These are phyloP conservation scores for Neurospora africana DNA, from an alignment of 495 filamentous ascomycete species.

Conservation along the genomic window DNA sequence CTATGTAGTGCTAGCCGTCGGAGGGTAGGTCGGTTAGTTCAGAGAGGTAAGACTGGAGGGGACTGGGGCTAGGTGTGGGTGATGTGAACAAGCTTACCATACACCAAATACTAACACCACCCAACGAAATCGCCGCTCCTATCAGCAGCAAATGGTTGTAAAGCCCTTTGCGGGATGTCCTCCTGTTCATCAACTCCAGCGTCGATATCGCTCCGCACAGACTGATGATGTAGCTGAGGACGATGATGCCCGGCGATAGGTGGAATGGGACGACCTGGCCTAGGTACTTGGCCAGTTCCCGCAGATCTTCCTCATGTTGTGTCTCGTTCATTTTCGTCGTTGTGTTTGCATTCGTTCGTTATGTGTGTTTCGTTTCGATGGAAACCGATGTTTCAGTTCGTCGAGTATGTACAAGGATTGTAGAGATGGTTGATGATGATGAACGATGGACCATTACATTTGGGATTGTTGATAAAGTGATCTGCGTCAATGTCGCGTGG, in stretches of 20 bases:
- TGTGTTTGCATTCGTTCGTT: neutral
- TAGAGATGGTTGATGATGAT: neutral
- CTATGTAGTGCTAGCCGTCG: conserved; percentile 83
- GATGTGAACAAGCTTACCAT: conserved; percentile 39
- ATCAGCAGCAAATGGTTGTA: conserved; percentile 70
- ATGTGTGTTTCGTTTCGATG: neutral
- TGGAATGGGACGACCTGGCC: conserved; percentile 39
- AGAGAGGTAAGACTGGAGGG: too few species aligned
- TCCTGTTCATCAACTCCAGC: conserved; percentile 69
- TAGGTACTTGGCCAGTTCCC: conserved; percentile 14
- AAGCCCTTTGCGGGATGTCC: conserved; percentile 54
- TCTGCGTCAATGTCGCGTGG: neutral
- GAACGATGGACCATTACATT: neutral
- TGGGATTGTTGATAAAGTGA: neutral
- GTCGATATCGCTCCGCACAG: conserved; percentile 66
- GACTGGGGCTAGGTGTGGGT: too few species aligned
- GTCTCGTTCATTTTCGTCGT: neutral
- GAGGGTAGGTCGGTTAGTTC: too few species aligned
- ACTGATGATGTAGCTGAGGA: conserved; percentile 70
- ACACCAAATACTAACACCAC: conserved; percentile 64
- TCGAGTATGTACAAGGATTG: neutral
- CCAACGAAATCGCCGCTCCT: conserved; percentile 65
- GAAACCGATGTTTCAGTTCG: neutral
- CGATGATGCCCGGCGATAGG: conserved; percentile 53
- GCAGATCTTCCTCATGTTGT: neutral